Base-by-base conservation (phyloP, 306 rosid genomes). In the Alnus rubra region DNA sequence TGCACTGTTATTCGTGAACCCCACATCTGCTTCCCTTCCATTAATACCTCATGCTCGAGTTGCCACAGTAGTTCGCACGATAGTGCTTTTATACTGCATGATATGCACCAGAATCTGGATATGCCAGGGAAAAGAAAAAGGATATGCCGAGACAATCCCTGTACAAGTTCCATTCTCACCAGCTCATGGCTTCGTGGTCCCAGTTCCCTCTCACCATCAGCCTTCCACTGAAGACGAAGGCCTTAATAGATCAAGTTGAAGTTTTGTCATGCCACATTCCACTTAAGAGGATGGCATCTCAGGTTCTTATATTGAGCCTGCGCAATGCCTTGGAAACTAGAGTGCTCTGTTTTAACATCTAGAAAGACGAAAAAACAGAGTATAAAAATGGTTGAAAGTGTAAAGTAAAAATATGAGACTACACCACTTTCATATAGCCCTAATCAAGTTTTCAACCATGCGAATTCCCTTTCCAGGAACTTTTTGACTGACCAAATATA, bases 1-100 rank as follows among this genome's bases (percentile, higher is more conserved):
- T 93, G 98, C 91, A 93, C 98, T 89, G 94, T 52, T 52, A 52
- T 52, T 52, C 56, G 1, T 52, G 1, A 52, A 52, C 56, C 56
- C 56, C 19, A 52, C 56, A 52, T 15, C 4, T 52, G n/a, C 7
- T 13, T 15, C 56, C 6, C 4, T 71, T 51, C 18, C 16, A 23
- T 23, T 23, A 5, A 14, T 2, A 12, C 16, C 55, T 51, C 55
- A 51, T 51, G n/a, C 55, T 14, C 55, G 55, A 51, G 55, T 52
- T 15, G 4, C 56, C 7, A 52, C 56, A 52, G 8, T 52, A 52
- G 15, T 15, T 18, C 28, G 28, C 28, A 0, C 56, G 6, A 52
- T 1, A 52, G 6, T 52, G 1, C 3, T 70, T 76, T 73, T 82
- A 81, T 55, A 68, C 23, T 31, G 47, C 60, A 23, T 69, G 68